Base-by-base conservation (phyloP, 495 filamentous ascomycete genomes). In the Bathelium albidoporum region DNA sequence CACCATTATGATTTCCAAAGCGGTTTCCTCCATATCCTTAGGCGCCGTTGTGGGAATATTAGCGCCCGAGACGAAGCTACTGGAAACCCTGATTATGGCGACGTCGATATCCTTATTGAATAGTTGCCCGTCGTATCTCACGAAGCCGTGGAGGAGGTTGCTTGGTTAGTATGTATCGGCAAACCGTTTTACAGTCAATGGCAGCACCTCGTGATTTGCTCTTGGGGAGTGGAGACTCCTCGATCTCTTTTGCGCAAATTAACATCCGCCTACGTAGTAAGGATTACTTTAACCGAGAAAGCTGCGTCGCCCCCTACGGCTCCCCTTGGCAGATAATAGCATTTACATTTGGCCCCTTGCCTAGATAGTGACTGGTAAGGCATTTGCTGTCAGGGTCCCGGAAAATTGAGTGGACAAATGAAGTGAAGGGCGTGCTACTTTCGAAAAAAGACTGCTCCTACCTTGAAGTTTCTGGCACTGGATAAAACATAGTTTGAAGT, bases 251-350 rank as follows among this genome's bases (percentile, higher is more conserved):
- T 66, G 78, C 86, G 1, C 88, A 91, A 61, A 75, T 91, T 7
- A 87, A 91, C 69, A 69, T 90, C 1, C 79, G 80, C 16, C 68
- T 81, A 55, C 87, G 79, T 65, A 65, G 65, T 0, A 65, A 71
- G 1, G 61, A 74, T 0, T 69, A 74, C 1, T 75, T 85, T 12
- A 73, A 77, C 14, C 89, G 88, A 87, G 72, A 77, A 61, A 69
- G 81, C 29, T 87, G 88, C 71, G 83, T 82, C 66, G 72, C 82
- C 12, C 79, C 80, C 1, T 84, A 89, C 59, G 83, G 86, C 34
- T 88, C 89, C 61, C 66, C 90, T 0, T 84, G 82, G 81, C 85
- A 84, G 52, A 75, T 91, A 0, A 67, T 90, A 0, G 86, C 87
- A 0, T 74, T 77, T 32, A 83, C 74, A 82, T 87, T 20, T 76